phyloP scores from a whole-genome alignment of 306 rosid genomes.

The Acacia melanoxylon region DNA sequence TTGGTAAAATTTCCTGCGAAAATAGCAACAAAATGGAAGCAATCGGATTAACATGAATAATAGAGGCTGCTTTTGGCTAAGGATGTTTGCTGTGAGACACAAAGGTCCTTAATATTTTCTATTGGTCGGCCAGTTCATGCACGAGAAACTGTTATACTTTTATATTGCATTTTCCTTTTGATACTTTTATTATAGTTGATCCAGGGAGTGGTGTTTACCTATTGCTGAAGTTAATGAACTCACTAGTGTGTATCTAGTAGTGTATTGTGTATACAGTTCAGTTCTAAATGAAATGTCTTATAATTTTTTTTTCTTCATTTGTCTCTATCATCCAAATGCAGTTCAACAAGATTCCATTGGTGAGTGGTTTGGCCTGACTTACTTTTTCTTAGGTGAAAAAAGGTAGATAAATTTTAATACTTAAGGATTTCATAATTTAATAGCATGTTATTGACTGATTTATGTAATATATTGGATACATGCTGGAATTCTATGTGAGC shows the following conservation, averaged over 20 bases:
- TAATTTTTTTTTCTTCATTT: slow-evolving; percentile 8
- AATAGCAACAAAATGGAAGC: too few species aligned
- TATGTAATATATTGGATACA: too few species aligned
- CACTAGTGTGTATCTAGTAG: too few species aligned
- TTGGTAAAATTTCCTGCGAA: too few species aligned
- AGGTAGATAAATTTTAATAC: background rate
- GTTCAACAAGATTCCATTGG: slow-evolving; percentile 20
- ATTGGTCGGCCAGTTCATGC: background rate
- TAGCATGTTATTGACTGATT: too few species aligned
- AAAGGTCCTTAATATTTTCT: background rate
- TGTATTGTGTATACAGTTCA: background rate
- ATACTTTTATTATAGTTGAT: background rate
- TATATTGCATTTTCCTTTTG: background rate
- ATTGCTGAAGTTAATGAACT: too few species aligned
- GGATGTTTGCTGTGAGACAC: background rate
- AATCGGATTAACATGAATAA: too few species aligned
- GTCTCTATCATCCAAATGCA: slow-evolving; percentile 23
- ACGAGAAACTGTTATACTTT: background rate
- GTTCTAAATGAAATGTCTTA: slow-evolving; percentile 17
- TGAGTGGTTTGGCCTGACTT: slow-evolving; percentile 22
- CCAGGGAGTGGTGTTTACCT: background rate
- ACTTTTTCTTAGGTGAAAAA: slow-evolving; percentile 17
- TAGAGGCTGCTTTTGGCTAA: background rate
- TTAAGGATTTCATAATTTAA: slow-evolving; percentile 16
- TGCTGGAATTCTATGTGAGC: slow-evolving; percentile 31